Evolutionary conservation across 2,329 filamentous ascomycete genomes (phyloP), one percentile per base, ranked within the genome.

Genomic region (Exophiala bonariae): DNA sequence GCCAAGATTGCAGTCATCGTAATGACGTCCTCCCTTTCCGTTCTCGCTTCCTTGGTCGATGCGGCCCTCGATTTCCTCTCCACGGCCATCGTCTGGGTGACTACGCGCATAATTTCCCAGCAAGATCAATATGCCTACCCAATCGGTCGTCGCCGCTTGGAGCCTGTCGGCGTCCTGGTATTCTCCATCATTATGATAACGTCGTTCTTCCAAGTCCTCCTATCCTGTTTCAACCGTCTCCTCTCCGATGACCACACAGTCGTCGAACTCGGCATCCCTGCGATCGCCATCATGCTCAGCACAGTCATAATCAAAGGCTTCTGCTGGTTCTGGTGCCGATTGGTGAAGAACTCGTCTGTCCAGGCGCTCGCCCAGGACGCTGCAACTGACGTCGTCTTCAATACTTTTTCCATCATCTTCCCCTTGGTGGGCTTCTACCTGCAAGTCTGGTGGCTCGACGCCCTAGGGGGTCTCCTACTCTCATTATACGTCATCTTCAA

Each of bases 121-220:
- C 81, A 83, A 51, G 86, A 92, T 61, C 81, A 84, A 57, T 85
- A 91, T 63, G 77, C 78, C 17, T 91, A 91, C 59, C 88, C 88
- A 0, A 82, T 90, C n/a, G 88, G 88, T 7, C 78, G 88, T 14
- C 80, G 86, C 30, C 80, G 85, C 38, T 75, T 93, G 36, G 88
- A 92, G 61, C 88, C 88, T 2, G 78, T 93, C 4, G 88, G 88
- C 20, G 85, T 93, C 2, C 73, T 93, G 4, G 83, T 92, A 45
- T 93, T 92, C 69, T 87, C 85, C 13, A 80, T 91, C 50, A 87
- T 92, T 62, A 93, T 93, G 87, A 86, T 92, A 54, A 90, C 86
- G 0, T 87, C 85, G 0, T 92, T 93, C 68, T 81, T 82, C 56
- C 88, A 93, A 67, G 87, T 93, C 32, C 81, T 78, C 30, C 73